phyloP scores from a whole-genome alignment of 352 stramenopile genomes.

The Plasmopara muralis region DNA sequence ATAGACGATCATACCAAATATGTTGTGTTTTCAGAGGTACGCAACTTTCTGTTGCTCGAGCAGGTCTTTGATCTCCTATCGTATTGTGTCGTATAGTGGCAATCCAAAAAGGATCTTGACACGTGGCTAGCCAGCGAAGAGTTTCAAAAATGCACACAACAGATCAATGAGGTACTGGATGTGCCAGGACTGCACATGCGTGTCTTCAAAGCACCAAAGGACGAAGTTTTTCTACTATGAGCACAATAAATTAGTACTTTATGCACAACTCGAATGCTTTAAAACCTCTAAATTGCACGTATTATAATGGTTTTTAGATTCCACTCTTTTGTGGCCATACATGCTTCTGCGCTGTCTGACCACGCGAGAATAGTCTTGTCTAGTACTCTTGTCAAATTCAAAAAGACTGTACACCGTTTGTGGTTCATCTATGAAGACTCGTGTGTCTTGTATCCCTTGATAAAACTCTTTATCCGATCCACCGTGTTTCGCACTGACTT shows the following conservation, averaged over 20 bases:
- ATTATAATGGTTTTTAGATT: too few species aligned
- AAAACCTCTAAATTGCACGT: too few species aligned
- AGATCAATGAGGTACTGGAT: constrained; percentile 84
- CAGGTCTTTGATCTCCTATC: constrained; percentile 3
- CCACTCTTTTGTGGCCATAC: too few species aligned
- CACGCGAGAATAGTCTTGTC: too few species aligned
- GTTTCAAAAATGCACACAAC: constrained; percentile 66
- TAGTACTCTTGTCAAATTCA: too few species aligned
- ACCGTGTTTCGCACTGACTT: constrained; percentile 76
- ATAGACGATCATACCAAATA: constrained; percentile 82
- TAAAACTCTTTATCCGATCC: constrained; percentile 86
- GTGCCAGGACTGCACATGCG: constrained; percentile 75
- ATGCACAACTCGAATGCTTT: background rate
- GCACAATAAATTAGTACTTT: background rate
- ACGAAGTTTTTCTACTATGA: constrained; percentile 82
- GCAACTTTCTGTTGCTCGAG: background rate
- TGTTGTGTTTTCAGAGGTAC: constrained; percentile 83
- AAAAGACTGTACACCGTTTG: background rate
- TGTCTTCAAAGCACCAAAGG: constrained; percentile 70
- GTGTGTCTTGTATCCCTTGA: constrained; percentile 54
- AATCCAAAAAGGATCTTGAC: constrained; percentile 76
- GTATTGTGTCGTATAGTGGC: constrained; percentile 36
- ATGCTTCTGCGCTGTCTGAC: too few species aligned
- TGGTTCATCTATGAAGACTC: constrained; percentile 20
- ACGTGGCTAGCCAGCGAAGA: constrained; percentile 67